Base-by-base conservation (phyloP, 208 protist species). In the Crithidia brevicula region DNA sequence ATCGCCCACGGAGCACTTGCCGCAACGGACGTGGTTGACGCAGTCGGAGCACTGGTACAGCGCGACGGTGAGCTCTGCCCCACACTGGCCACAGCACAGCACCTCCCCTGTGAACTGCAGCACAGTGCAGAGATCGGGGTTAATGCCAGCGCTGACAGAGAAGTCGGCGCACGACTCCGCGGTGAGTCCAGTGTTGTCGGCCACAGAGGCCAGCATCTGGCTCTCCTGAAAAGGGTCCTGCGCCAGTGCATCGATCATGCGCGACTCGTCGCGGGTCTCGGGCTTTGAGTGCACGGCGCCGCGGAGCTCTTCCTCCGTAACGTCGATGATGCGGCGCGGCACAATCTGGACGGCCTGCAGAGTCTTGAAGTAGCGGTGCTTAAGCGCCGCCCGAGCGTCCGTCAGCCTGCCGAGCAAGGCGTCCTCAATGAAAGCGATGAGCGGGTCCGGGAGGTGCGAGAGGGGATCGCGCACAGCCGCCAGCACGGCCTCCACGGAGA, bases 1-100 rank as follows among this genome's bases (percentile, higher is more conserved):
- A 58, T 93, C 77, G 54, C 74, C 78, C 4, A 91, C 56, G 1
- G 80, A 49, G 57, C 90, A 96, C 76, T 96, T 96, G 16, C 85
- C 87, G 54, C 90, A 96, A 22, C 85, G 80, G 1, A 93, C 45
- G 47, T 82, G 82, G 56, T 74, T 49, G 20, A 52, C 38, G 66
- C 90, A 96, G 50, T 67, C 56, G 7, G 61, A 40, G 64, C 90
- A 96, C 28, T 67, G 67, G 64, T 89, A 96, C 13, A 92, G 54
- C 27, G 83, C 85, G 27, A 83, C 73, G 1, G 62, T 42, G 30
- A 96, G 67, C 60, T 92, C 81, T 7, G 74, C 79, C 6, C 58
- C 30, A 62, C 90, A 96, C 58, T 85, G 73, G 22, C 82, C 81
- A 64, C 90, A 96, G 2, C 34, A 28, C 38, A 91, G 47, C 28